Evolutionary conservation across 768 basidiomycete genomes (phyloP).

Genomic region (Goffeauzyma gilvescens): DNA sequence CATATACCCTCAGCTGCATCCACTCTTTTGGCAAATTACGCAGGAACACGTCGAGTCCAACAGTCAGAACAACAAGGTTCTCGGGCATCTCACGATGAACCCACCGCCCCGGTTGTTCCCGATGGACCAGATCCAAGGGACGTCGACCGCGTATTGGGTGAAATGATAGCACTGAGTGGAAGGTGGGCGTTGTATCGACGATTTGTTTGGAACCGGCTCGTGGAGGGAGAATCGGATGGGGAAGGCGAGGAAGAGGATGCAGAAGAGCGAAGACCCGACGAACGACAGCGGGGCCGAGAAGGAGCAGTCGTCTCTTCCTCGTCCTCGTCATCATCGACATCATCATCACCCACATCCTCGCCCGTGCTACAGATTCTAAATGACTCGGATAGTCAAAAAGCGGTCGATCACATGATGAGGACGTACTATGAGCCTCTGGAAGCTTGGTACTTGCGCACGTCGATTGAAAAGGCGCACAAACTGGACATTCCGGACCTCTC

Average conservation of each 20-base stretch:
- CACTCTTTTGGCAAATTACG: conserved; percentile 24
- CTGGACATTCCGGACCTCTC: conserved; percentile 56
- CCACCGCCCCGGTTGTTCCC: conserved; percentile 7
- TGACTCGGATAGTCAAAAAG: conserved; percentile 29
- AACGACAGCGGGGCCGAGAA: not conserved
- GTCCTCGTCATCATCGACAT: no score
- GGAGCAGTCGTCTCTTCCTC: not conserved
- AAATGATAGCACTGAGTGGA: conserved; percentile 71
- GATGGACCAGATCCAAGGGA: conserved; percentile 58
- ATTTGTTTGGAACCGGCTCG: conserved; percentile 58
- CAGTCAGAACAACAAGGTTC: conserved; percentile 31
- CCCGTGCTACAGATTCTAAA: conserved; percentile 19
- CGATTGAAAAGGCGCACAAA: conserved; percentile 81
- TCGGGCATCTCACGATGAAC: no score
- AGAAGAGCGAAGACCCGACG: conserved; percentile 1
- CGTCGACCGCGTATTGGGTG: conserved; percentile 73
- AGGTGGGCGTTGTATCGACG: conserved; percentile 80
- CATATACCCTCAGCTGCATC: conserved; percentile 22
- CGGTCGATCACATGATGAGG: conserved; percentile 49
- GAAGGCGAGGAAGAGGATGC: conserved; percentile 4
- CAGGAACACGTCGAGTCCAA: conserved; percentile 9
- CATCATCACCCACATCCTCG: no score
- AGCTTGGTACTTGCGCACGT: conserved; percentile 69
- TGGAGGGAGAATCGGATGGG: conserved; percentile 35
- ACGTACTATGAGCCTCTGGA: conserved; percentile 78